Percentiles rank a stretch among this genome's conserved stretches.
Evolutionary conservation across 805 yeast species (phyloP).

Genomic region (Schwanniomyces yamadae): DNA sequence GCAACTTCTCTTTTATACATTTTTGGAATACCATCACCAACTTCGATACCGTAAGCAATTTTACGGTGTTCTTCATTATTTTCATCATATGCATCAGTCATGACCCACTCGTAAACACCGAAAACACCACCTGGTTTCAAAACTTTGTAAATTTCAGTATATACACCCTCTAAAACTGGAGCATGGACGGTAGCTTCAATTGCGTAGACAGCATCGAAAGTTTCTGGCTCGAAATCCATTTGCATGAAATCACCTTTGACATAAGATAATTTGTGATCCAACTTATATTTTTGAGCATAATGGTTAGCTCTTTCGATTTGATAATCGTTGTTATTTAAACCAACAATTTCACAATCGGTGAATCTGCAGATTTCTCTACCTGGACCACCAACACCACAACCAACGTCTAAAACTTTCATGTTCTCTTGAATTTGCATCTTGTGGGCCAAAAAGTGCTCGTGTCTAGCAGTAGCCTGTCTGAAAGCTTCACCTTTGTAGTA

Average conservation of each 20-base stretch:
- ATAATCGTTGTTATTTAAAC: constrained; percentile 95
- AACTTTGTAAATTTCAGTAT: constrained; percentile 89
- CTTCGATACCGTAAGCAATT: constrained; percentile 94
- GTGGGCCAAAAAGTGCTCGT: constrained; percentile 90
- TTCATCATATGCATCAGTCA: constrained; percentile 93
- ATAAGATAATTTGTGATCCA: constrained; percentile 73
- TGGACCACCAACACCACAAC: constrained; percentile 99
- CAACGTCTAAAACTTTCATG: constrained; percentile 93
- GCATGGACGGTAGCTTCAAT: constrained; percentile 99
- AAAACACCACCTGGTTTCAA: constrained; percentile 97
- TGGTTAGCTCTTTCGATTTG: constrained; percentile 88
- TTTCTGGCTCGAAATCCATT: constrained; percentile 88
- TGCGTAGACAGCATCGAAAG: constrained; percentile 96
- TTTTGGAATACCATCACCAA: constrained; percentile 98
- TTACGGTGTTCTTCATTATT: constrained; percentile 84
- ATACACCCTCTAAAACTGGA: constrained; percentile 93
- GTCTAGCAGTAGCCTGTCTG: constrained; percentile 92
- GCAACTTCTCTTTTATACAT: constrained; percentile 89
- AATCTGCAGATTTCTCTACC: constrained; percentile 94
- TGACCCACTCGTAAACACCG: constrained; percentile 99
- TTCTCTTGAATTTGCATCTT: constrained; percentile 76
- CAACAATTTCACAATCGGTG: constrained; percentile 82
- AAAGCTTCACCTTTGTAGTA: constrained; percentile 93
- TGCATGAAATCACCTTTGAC: constrained; percentile 99
- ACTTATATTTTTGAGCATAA: constrained; percentile 65